phyloP scores from a whole-genome alignment of 2,329 filamentous ascomycete species.

The Nakataea oryzae region DNA sequence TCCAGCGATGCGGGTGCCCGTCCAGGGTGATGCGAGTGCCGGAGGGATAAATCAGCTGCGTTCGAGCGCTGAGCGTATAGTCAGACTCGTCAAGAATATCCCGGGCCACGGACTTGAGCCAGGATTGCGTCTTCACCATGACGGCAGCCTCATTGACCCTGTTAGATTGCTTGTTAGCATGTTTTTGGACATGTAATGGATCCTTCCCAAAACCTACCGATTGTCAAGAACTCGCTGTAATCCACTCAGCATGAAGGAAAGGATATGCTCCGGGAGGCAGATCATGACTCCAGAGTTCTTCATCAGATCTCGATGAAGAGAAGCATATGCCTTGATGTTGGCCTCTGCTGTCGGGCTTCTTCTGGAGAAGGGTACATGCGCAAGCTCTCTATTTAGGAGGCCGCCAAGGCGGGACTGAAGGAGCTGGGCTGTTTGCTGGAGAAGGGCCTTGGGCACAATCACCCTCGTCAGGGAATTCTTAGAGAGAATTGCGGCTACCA shows the following conservation, averaged over 20 bases:
- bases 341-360: conserved; percentile 24
- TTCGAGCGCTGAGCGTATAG: conserved; percentile 39
- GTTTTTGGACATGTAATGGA: no score
- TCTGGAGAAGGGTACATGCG: conserved; percentile 49
- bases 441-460: conserved; percentile 43
- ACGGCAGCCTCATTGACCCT: conserved; percentile 23
- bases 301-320: conserved; percentile 25
- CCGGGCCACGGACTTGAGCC: conserved; percentile 35
- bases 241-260: conserved; percentile 55
- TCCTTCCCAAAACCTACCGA: conserved; percentile 8
- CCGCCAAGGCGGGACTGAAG: conserved; percentile 44
- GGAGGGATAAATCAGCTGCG: conserved; percentile 47
- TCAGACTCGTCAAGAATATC: conserved; percentile 59
- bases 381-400: conserved; percentile 38
- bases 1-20: conserved; percentile 42
- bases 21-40: conserved; percentile 38
- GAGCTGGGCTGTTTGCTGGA: conserved; percentile 46
- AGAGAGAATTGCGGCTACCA: conserved; percentile 34
- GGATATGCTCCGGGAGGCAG: conserved; percentile 49
- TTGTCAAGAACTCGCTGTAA: conserved; percentile 43
- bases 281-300: conserved; percentile 42
- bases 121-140: conserved; percentile 41
- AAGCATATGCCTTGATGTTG: conserved; percentile 23
- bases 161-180: not conserved
- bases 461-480: conserved; percentile 38